phyloP scores from a whole-genome alignment of 371 early-diverging fungal species.

The Smittium culicis region DNA sequence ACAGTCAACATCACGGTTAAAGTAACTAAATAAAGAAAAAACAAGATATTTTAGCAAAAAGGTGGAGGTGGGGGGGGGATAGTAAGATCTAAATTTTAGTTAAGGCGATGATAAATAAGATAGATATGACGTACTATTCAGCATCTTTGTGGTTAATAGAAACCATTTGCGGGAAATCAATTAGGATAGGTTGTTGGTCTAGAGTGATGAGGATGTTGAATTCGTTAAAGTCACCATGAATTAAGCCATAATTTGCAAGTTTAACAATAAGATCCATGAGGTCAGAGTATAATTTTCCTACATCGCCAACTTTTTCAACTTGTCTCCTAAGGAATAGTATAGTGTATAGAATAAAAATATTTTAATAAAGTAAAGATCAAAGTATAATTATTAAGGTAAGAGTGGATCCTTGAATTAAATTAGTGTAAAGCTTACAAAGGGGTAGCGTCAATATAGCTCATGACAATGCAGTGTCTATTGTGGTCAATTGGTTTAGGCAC shows the following conservation, averaged over 20 bases:
- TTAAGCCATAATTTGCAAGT: constrained; percentile 89
- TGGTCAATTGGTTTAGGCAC: constrained; percentile 89
- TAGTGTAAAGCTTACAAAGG: constrained; percentile 42
- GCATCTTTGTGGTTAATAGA: constrained; percentile 89
- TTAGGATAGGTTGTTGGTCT: constrained; percentile 71
- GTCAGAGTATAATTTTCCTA: constrained; percentile 80
- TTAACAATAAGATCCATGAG: constrained; percentile 92
- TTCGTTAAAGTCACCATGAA: constrained; percentile 99
- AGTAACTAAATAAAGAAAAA: constrained; percentile 42
- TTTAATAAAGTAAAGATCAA: no score
- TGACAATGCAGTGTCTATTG: constrained; percentile 96
- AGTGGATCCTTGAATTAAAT: no score
- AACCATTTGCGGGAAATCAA: constrained; percentile 99
- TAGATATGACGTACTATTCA: constrained; percentile 50
- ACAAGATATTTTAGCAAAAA: no score
- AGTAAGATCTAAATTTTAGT: not conserved
- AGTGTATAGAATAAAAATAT: no score
- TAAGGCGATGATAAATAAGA: not conserved
- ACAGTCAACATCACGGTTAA: constrained; percentile 97
- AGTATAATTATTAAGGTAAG: no score
- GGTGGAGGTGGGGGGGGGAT: not conserved
- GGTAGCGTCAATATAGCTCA: constrained; percentile 88
- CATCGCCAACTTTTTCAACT: constrained; percentile 66
- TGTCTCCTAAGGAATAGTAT: constrained; percentile 38
- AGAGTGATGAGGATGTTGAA: constrained; percentile 94